Percentiles rank a stretch among this genome's conserved stretches.
Conservation (phyloP, 306 rosid species). For the Leucaena leucocephala region DNA sequence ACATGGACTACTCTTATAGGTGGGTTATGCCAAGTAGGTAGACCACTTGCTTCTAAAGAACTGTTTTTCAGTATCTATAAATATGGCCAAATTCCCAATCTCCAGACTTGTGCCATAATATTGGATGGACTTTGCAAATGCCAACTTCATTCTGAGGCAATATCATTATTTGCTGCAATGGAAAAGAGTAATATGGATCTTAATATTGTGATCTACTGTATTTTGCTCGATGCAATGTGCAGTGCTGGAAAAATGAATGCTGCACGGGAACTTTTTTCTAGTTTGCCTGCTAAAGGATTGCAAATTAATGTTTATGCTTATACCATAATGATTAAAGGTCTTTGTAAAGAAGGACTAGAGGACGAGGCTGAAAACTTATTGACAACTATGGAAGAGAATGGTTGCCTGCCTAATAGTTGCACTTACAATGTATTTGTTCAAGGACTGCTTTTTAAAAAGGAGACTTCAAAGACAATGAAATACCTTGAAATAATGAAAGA, state of each 20-base stretch:
- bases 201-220: neutral
- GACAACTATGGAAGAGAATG: constrained; percentile 1
- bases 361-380: constrained; percentile 1
- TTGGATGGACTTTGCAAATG: constrained; percentile 14
- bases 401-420: neutral
- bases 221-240: neutral
- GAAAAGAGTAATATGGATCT: neutral
- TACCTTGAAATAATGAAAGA: neutral
- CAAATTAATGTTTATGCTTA: neutral
- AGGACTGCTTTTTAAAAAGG: neutral
- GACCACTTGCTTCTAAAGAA: neutral
- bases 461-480: neutral
- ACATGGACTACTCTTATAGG: neutral
- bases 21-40: neutral
- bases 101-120: constrained; percentile 9
- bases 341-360: neutral
- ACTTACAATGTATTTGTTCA: neutral
- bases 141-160: constrained; percentile 5
- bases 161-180: neutral
- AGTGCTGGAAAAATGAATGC: neutral
- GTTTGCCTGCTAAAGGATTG: constrained; percentile 2
- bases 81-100: constrained; percentile 10
- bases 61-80: neutral
- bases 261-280: neutral
- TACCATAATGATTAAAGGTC: neutral